These are phyloP conservation scores for Incumbomyces delicatus DNA, from an alignment of 2,329 filamentous ascomycete genomes.

Conservation along the genomic window DNA sequence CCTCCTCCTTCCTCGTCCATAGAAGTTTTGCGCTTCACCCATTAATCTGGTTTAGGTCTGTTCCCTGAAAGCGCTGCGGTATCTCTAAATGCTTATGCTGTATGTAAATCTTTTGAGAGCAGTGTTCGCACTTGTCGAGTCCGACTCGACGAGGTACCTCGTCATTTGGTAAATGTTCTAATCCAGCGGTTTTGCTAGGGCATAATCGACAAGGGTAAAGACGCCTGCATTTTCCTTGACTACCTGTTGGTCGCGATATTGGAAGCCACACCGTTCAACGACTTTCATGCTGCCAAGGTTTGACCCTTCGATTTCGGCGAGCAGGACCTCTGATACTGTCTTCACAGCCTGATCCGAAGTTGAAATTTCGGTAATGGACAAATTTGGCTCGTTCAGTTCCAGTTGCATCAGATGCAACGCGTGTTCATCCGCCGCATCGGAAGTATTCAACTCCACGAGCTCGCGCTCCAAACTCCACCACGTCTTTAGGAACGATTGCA, in stretches of 20 bases:
- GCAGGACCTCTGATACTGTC: conserved; percentile 4
- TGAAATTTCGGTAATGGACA: neutral
- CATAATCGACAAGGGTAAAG: conserved; percentile 3
- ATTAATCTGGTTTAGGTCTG: too few species aligned
- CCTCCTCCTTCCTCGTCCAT: too few species aligned
- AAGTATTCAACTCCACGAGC: neutral
- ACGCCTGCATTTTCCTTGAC: neutral
- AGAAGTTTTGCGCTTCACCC: too few species aligned
- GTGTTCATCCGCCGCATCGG: conserved; percentile 1
- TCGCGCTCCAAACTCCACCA: conserved; percentile 6
- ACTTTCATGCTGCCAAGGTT: conserved; percentile 4
- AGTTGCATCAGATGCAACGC: conserved; percentile 1
- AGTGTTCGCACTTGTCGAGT: too few species aligned
- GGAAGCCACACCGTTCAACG: conserved; percentile 3
- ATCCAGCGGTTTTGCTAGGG: neutral
- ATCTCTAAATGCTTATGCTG: too few species aligned
- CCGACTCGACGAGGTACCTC: too few species aligned
- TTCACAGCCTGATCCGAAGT: neutral
- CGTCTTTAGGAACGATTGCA: neutral
- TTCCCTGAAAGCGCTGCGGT: too few species aligned
- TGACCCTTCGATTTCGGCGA: conserved; percentile 2
- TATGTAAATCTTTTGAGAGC: too few species aligned
- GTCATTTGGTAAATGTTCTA: too few species aligned
- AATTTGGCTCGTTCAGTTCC: neutral
- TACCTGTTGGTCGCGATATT: neutral